Evolutionary conservation across 2,329 filamentous ascomycete genomes (phyloP).

Genomic region (Teratosphaeria viscida): DNA sequence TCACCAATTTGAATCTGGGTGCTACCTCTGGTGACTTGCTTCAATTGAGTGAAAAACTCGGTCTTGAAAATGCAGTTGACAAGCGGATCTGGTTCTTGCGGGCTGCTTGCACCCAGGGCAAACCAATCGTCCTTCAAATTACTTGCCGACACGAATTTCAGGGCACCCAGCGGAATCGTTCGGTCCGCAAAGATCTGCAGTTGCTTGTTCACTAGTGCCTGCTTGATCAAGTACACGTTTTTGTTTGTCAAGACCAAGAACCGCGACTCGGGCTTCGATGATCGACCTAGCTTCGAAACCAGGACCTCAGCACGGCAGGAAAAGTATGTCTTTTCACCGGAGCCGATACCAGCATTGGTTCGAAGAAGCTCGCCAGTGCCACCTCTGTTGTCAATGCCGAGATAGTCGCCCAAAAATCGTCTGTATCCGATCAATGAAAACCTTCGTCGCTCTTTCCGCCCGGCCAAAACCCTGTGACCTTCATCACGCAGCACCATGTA

Average conservation of each 20-base stretch:
- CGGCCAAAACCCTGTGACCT: constrained; percentile 69
- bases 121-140: constrained; percentile 93
- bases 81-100: constrained; percentile 86
- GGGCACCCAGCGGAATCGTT: constrained; percentile 70
- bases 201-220: constrained; percentile 71
- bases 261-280: constrained; percentile 82
- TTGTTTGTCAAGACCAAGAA: constrained; percentile 69
- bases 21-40: constrained; percentile 65
- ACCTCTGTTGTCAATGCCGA: constrained; percentile 70
- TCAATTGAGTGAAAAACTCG: constrained; percentile 89
- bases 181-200: constrained; percentile 72
- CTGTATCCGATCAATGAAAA: constrained; percentile 87
- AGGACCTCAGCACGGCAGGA: constrained; percentile 84
- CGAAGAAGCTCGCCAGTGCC: constrained; percentile 76
- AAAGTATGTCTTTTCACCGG: constrained; percentile 69
- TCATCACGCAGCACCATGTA: constrained; percentile 81
- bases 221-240: constrained; percentile 82
- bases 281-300: constrained; percentile 90
- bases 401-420: constrained; percentile 88
- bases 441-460: constrained; percentile 80
- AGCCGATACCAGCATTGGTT: constrained; percentile 54
- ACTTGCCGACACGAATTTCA: constrained; percentile 78
- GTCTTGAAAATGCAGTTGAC: constrained; percentile 93
- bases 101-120: constrained; percentile 77
- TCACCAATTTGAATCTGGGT: constrained; percentile 77